A percentile compares a stretch with the other conserved stretches of the same genome.
Evolutionary conservation across 2,329 filamentous ascomycete genomes (phyloP).

Genomic region (Sclerotinia glacialis): DNA sequence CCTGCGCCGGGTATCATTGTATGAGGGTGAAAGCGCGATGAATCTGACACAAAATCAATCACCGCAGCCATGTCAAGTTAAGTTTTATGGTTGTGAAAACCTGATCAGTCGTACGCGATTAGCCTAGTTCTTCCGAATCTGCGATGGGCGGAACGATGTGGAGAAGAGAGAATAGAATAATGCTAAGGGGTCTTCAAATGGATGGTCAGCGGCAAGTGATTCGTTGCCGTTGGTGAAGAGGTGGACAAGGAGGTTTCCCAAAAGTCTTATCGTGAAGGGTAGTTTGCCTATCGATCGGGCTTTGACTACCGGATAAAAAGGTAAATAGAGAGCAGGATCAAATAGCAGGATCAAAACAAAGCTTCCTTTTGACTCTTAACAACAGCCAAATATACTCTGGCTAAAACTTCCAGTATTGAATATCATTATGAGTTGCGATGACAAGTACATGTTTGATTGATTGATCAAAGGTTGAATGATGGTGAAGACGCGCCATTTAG

Average conservation of each 20-base stretch:
- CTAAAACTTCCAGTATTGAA: neutral
- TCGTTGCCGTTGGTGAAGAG: conserved; percentile 7
- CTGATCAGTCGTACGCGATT: conserved; percentile 30
- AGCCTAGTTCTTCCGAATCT: conserved; percentile 25
- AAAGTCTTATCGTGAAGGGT: conserved; percentile 19
- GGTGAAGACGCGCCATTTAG: conserved; percentile 17
- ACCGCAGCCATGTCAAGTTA: conserved; percentile 56
- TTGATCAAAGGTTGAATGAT: neutral
- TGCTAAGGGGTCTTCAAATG: neutral
- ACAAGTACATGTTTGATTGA: neutral
- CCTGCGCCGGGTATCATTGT: conserved; percentile 60
- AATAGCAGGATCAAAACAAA: neutral
- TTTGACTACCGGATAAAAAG: conserved; percentile 20
- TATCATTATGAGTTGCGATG: neutral
- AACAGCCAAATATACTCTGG: neutral
- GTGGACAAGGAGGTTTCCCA: conserved; percentile 2
- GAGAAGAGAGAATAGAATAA: conserved; percentile 17
- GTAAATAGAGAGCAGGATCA: neutral
- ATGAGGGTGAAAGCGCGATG: conserved; percentile 57
- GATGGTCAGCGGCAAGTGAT: conserved; percentile 3
- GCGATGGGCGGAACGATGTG: conserved; percentile 11
- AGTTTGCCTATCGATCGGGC: conserved; percentile 16
- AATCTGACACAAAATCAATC: conserved; percentile 72
- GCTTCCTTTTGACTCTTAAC: neutral
- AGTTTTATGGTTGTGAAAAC: conserved; percentile 26